Evolutionary conservation across 2,329 filamentous ascomycete species (phyloP).

Genomic region (Diplodia corticola): DNA sequence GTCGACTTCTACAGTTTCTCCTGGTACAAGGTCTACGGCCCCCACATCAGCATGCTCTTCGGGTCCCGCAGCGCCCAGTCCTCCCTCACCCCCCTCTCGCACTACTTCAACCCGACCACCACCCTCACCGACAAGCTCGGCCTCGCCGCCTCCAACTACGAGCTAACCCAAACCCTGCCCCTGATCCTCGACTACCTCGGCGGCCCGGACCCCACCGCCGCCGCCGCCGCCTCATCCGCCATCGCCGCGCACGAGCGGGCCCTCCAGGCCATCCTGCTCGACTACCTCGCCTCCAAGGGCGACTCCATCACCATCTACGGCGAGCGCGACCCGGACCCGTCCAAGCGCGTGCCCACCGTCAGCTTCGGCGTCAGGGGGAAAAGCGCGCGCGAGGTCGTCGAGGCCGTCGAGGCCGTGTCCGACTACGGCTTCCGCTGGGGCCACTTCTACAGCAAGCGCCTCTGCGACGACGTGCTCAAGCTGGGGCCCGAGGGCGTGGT

Average conservation of each 20-base stretch:
- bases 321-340: conserved; percentile 49
- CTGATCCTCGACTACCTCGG: conserved; percentile 63
- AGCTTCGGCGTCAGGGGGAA: conserved; percentile 63
- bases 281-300: conserved; percentile 55
- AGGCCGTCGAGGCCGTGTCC: conserved; percentile 60
- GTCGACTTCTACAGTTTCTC: conserved; percentile 77
- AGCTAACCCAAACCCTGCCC: conserved; percentile 65
- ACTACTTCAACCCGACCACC: conserved; percentile 65
- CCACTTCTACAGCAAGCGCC: conserved; percentile 66
- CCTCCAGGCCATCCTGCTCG: conserved; percentile 60
- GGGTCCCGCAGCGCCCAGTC: conserved; percentile 59
- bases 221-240: conserved; percentile 47
- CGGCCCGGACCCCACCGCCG: conserved; percentile 34
- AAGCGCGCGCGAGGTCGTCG: conserved; percentile 60
- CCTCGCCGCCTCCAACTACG: conserved; percentile 69
- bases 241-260: conserved; percentile 61
- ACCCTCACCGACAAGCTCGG: conserved; percentile 68
- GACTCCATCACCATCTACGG: conserved; percentile 61
- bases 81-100: conserved; percentile 58
- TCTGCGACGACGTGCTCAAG: conserved; percentile 60
- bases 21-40: conserved; percentile 80
- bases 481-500: conserved; percentile 64
- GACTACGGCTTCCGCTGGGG: conserved; percentile 67
- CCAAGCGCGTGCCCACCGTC: conserved; percentile 63
- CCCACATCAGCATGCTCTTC: conserved; percentile 72